Conservation (phyloP, 2,329 filamentous ascomycete species). For the Apiospora pterosperma region DNA sequence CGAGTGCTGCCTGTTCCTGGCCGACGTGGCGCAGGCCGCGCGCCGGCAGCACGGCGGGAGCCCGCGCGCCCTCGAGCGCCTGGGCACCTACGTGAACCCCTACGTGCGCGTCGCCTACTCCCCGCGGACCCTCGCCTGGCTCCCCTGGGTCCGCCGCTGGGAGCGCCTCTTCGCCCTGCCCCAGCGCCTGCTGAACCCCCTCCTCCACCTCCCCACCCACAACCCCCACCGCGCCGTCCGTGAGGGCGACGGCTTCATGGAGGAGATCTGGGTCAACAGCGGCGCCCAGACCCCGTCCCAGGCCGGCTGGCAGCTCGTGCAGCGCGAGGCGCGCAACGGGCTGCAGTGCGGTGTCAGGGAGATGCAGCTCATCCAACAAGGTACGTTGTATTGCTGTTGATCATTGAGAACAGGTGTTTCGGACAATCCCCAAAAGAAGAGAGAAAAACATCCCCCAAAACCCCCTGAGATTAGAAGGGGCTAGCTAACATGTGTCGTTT, state of each 20-base stretch:
- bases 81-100: constrained; percentile 70
- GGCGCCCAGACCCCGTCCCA: too few species aligned
- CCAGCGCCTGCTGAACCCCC: constrained; percentile 54
- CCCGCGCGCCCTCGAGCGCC: constrained; percentile 33
- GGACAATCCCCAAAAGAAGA: too few species aligned
- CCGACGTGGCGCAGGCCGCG: constrained; percentile 40
- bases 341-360: constrained; percentile 54
- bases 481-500: neutral
- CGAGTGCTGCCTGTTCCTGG: constrained; percentile 59
- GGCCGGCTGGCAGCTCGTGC: constrained; percentile 39
- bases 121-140: constrained; percentile 51
- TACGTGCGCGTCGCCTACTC: constrained; percentile 71
- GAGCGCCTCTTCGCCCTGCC: constrained; percentile 61
- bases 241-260: constrained; percentile 51
- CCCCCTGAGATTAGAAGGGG: neutral
- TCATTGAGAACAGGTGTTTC: too few species aligned
- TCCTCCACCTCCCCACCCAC: constrained; percentile 53
- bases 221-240: constrained; percentile 60
- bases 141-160: constrained; percentile 58
- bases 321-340: constrained; percentile 44
- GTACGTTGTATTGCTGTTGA: constrained; percentile 5
- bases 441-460: too few species aligned
- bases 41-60: constrained; percentile 19
- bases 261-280: constrained; percentile 46
- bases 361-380: constrained; percentile 36